phyloP scores from a whole-genome alignment of 2,329 filamentous ascomycete genomes.

The Penicillium griseofulvum region DNA sequence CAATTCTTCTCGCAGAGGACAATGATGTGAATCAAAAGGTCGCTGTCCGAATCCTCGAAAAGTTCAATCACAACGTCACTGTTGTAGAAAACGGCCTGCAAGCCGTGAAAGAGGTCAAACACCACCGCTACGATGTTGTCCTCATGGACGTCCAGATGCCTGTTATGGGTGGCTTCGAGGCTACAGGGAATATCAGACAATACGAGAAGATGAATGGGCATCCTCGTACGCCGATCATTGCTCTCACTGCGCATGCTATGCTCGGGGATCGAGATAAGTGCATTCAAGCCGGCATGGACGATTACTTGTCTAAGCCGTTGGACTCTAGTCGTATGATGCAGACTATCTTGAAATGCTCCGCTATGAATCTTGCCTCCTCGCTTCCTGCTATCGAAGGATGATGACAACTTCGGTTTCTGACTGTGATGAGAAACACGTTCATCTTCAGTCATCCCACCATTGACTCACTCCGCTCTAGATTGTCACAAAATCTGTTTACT shows the following conservation, averaged over 20 bases:
- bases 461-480: no score
- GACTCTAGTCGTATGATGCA: conserved; percentile 84
- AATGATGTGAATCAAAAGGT: conserved; percentile 93
- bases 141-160: conserved; percentile 99
- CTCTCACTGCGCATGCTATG: conserved; percentile 92
- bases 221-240: conserved; percentile 83
- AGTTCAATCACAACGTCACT: conserved; percentile 64
- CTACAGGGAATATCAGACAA: conserved; percentile 85
- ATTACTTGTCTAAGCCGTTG: conserved; percentile 89
- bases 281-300: conserved; percentile 94
- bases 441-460: neutral
- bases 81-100: conserved; percentile 90
- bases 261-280: conserved; percentile 93
- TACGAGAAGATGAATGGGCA: conserved; percentile 75
- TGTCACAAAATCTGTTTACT: no score
- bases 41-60: conserved; percentile 90
- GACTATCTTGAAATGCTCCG: conserved; percentile 20
- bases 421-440: neutral
- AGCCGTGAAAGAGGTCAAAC: conserved; percentile 63
- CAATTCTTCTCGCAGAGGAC: conserved; percentile 88
- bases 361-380: conserved; percentile 18
- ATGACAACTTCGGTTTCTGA: neutral
- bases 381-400: conserved; percentile 4
- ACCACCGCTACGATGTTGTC: conserved; percentile 85
- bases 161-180: conserved; percentile 94